Conservation (phyloP, 2,329 filamentous ascomycete species). For the Sclerotinia sclerotiorum region DNA sequence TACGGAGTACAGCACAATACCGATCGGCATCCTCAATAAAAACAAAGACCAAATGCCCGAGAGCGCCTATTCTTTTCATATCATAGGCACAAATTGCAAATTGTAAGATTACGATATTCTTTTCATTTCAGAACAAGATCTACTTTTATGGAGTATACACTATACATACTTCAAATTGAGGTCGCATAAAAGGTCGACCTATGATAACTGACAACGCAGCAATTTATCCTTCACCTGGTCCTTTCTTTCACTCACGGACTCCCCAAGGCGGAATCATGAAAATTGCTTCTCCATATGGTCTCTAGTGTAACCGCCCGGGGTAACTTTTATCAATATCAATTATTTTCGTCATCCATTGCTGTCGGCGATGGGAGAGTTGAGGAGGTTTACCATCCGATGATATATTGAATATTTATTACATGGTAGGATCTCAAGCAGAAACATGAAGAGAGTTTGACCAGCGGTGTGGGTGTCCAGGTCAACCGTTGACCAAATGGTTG, state of each 20-base stretch:
- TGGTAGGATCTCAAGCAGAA: conserved; percentile 1
- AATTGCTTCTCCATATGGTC: background rate
- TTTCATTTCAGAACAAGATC: background rate
- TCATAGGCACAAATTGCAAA: background rate
- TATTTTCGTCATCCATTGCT: conserved; percentile 4
- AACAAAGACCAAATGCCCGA: background rate
- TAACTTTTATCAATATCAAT: background rate
- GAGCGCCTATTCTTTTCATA: conserved; percentile 10
- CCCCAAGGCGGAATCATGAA: background rate
- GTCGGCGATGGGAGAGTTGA: background rate
- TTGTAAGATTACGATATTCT: background rate
- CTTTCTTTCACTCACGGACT: background rate
- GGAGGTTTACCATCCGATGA: background rate
- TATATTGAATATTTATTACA: background rate
- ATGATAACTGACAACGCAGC: conserved; percentile 1
- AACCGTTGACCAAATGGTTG: conserved; percentile 3
- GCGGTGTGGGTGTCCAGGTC: conserved; percentile 25
- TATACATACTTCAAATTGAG: conserved; percentile 7
- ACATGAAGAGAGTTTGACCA: conserved; percentile 7
- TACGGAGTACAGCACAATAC: background rate
- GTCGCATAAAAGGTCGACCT: conserved; percentile 9
- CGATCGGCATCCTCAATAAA: conserved; percentile 9
- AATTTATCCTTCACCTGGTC: background rate
- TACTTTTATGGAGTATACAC: background rate
- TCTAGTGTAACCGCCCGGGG: conserved; percentile 10